These are phyloP conservation scores for Colletotrichum australisinense DNA, from an alignment of 2,329 filamentous ascomycete species.

Conservation along the genomic window DNA sequence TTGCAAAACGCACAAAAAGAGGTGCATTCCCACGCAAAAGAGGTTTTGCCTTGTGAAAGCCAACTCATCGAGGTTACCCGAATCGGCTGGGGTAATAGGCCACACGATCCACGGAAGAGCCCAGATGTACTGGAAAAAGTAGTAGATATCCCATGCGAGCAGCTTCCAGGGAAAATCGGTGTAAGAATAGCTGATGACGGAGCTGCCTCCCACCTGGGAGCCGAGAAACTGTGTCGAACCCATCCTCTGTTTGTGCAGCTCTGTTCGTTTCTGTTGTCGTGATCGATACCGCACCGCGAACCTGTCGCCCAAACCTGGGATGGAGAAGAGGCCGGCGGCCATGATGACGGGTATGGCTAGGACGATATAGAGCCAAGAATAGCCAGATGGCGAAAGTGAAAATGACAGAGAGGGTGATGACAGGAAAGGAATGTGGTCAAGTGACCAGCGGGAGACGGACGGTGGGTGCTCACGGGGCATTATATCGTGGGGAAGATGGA, in stretches of 20 bases:
- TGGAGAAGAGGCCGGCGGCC: conserved; percentile 18
- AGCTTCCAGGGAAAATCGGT: conserved; percentile 66
- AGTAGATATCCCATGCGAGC: conserved; percentile 63
- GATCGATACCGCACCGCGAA: conserved; percentile 17
- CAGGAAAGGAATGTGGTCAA: conserved; percentile 29
- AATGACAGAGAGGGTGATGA: neutral
- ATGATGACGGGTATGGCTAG: conserved; percentile 14
- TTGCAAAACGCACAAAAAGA: conserved; percentile 70
- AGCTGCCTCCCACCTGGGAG: conserved; percentile 67
- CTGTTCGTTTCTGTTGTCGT: conserved; percentile 22
- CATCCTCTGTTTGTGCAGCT: conserved; percentile 32
- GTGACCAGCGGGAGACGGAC: conserved; percentile 14
- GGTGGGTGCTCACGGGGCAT: conserved; percentile 33
- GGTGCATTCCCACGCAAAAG: conserved; percentile 67
- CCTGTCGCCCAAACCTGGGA: conserved; percentile 16
- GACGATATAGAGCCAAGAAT: conserved; percentile 7
- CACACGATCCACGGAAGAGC: conserved; percentile 71
- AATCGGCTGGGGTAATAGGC: conserved; percentile 64
- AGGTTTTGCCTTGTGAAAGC: conserved; percentile 68
- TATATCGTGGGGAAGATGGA: conserved; percentile 24
- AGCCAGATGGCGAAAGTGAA: neutral
- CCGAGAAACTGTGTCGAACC: conserved; percentile 63
- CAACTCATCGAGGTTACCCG: conserved; percentile 72
- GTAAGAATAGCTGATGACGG: conserved; percentile 71
- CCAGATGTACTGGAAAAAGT: conserved; percentile 66